A percentile compares a stretch with the other conserved stretches of the same genome.
phyloP scores from a whole-genome alignment of 306 rosid genomes.

The Styphnolobium japonicum region DNA sequence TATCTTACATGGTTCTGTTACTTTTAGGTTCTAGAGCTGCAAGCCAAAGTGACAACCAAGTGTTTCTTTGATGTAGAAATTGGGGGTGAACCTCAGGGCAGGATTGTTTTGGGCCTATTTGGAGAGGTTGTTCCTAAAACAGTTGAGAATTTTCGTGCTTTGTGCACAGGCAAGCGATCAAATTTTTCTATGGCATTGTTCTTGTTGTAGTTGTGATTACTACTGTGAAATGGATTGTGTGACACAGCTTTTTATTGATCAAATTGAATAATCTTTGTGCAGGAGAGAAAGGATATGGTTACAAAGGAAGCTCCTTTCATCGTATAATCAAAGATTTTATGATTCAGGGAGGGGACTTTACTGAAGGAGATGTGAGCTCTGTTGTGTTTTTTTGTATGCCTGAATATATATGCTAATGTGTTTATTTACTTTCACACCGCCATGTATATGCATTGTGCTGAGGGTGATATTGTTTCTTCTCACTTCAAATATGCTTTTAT shows the following conservation, averaged over 20 bases:
- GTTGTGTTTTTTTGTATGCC: constrained; percentile 6
- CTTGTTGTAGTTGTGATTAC: constrained; percentile 6
- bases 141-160: constrained; percentile 79
- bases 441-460: not conserved
- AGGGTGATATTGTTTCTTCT: not conserved
- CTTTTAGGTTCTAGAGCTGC: constrained; percentile 64
- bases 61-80: constrained; percentile 79
- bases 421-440: not conserved
- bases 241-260: constrained; percentile 1
- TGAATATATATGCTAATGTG: not conserved
- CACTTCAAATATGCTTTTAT: constrained; percentile 19
- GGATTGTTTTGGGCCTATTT: constrained; percentile 67
- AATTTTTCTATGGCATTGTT: constrained; percentile 8
- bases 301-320: constrained; percentile 89
- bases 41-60: constrained; percentile 74
- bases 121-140: constrained; percentile 83
- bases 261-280: constrained; percentile 29
- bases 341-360: constrained; percentile 99
- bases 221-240: constrained; percentile 9
- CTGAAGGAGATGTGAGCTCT: constrained; percentile 68
- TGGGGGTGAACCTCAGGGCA: constrained; percentile 68
- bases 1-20: constrained; percentile 19
- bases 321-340: constrained; percentile 88
- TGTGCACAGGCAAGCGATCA: constrained; percentile 73
- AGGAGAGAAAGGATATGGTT: constrained; percentile 96